Evolutionary conservation across 2,329 filamentous ascomycete species (phyloP), one percentile per base, ranked within the genome.

Genomic region (Myriangium duriaei): DNA sequence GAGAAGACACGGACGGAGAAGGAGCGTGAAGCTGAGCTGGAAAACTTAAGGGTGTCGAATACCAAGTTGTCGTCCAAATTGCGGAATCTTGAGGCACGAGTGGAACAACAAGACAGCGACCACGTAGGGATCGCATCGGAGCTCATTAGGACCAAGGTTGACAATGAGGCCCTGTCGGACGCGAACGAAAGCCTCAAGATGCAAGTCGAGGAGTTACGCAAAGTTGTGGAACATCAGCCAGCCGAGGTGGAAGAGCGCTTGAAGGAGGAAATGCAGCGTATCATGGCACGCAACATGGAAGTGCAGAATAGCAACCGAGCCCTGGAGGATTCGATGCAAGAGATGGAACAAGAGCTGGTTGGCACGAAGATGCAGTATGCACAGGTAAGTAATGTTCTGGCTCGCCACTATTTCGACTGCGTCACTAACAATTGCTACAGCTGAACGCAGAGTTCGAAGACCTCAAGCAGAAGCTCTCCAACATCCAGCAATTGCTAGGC

Each of bases 281-380:
- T 96, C 51, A 91, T 96, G 80, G 78, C 85, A 58, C 76, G 86
- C 43, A 96, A 96, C 55, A 74, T 81, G 45, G 85, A 92, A 52
- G 87, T 96, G 5, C 87, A 96, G 53, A 86, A 93, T 50, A 85
- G 94, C 63, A 98, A 96, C 53, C 72, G 81, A 43, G 74, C 71
- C 41, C 64, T 98, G 48, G 87, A 95, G 60, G 88, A 93, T 55
- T 83, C 91, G 52, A 73, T 94, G 71, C 71, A 75, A 4, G 86
- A 95, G 49, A 82, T 96, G 67, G 91, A 96, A 66, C 82, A 87
- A 60, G 78, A 86, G 57, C 66, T 98, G 47, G 88, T 98, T 45
- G 76, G 80, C 55, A 91, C 86, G 1, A 98, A 98, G 71, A 81
- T 98, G 82, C 75, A 76, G 53, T 86, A 87, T 65, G 91, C 91